Evolutionary conservation across 1,139 yeast genomes (phyloP).

Genomic region (Kodamaea fungicola): DNA sequence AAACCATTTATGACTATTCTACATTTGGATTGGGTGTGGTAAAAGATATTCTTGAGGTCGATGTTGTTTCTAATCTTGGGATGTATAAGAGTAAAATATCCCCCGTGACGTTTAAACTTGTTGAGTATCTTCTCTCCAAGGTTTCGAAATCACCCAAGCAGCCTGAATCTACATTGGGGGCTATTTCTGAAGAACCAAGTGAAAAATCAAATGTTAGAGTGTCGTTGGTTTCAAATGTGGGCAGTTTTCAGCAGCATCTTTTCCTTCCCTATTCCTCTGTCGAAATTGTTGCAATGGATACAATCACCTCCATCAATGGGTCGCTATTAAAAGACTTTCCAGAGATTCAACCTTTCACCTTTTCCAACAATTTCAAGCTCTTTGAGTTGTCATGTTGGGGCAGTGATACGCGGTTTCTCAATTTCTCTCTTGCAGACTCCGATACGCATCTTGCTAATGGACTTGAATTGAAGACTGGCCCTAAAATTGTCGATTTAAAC

Average conservation of each 20-base stretch:
- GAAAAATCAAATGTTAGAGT: conserved; percentile 4
- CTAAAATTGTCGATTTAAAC: conserved; percentile 12
- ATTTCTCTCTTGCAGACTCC: conserved; percentile 8
- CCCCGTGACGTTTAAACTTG: conserved; percentile 12
- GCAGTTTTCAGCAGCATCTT: conserved; percentile 14
- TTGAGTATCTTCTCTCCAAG: conserved; percentile 2
- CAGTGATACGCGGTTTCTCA: conserved; percentile 8
- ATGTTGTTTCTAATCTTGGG: conserved; percentile 18
- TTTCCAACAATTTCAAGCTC: conserved; percentile 7
- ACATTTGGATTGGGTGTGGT: conserved; percentile 11
- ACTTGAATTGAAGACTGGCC: conserved; percentile 13
- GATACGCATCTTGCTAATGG: conserved; percentile 13
- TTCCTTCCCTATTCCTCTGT: conserved; percentile 11
- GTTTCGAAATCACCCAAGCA: not conserved
- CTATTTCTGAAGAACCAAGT: not conserved
- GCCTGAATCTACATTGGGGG: too few relatives aligned
- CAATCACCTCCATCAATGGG: conserved; percentile 9
- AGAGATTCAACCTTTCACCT: conserved; percentile 9
- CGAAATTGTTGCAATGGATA: conserved; percentile 7
- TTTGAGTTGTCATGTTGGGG: conserved; percentile 11
- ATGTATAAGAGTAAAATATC: conserved; percentile 25
- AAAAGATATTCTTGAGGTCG: conserved; percentile 10
- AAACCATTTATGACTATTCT: conserved; percentile 8
- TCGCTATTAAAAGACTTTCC: conserved; percentile 7
- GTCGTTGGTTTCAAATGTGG: conserved; percentile 10